phyloP scores from a whole-genome alignment of 164 flowering plant genomes.

The Tinospora cordifolia region DNA sequence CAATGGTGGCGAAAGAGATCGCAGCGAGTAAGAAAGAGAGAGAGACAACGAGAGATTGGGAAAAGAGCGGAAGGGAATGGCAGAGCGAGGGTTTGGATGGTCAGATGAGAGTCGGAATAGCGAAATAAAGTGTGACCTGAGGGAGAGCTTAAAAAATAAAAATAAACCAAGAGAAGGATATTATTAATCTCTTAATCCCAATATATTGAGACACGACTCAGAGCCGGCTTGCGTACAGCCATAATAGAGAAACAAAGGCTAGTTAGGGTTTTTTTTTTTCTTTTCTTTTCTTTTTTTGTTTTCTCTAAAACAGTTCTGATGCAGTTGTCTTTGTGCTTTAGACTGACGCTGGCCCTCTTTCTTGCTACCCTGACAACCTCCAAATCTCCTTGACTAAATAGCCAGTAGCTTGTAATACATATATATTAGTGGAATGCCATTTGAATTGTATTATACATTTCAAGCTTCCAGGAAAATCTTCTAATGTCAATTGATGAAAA shows the following conservation, averaged over 20 bases:
- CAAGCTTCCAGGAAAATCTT: no score
- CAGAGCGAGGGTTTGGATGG: conserved; percentile 44
- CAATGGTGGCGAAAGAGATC: conserved; percentile 3
- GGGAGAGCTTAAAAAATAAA: conserved; percentile 14
- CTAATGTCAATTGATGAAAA: no score
- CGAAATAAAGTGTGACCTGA: conserved; percentile 22
- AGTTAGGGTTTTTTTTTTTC: neutral
- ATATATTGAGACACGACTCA: neutral
- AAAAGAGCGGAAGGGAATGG: conserved; percentile 9
- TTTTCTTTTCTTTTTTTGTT: neutral
- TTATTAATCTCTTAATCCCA: neutral
- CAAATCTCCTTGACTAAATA: no score
- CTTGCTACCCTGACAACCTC: no score
- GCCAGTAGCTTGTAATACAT: no score
- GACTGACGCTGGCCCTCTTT: no score
- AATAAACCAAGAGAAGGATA: neutral
- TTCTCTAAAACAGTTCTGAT: no score
- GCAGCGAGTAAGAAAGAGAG: conserved; percentile 6
- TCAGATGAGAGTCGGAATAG: conserved; percentile 21
- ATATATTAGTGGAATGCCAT: no score
- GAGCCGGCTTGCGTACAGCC: neutral
- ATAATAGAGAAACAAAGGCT: neutral
- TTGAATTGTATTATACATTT: no score
- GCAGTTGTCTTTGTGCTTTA: no score
- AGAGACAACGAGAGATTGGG: conserved; percentile 4